Conservation (phyloP, 352 stramenopile species). For the Globisporangium abappressorium region DNA sequence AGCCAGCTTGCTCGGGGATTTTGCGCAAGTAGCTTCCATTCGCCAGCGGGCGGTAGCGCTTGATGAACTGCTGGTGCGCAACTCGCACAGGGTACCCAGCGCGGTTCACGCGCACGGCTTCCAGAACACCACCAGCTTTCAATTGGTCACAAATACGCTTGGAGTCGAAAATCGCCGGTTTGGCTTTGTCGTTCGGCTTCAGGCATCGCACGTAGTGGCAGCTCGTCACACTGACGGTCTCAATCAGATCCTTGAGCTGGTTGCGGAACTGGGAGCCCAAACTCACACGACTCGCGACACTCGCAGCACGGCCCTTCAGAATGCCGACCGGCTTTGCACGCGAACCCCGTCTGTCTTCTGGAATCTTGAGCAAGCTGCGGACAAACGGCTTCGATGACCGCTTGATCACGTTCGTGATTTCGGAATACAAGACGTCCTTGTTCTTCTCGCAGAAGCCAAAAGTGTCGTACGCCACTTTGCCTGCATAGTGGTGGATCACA, state of each 20-base stretch:
- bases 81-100: constrained; percentile 98
- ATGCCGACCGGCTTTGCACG: constrained; percentile 24
- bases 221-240: constrained; percentile 92
- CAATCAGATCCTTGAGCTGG: constrained; percentile 91
- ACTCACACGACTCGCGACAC: constrained; percentile 47
- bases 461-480: constrained; percentile 90
- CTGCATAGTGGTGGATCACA: constrained; percentile 91
- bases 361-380: constrained; percentile 46
- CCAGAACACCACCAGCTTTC: constrained; percentile 97
- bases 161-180: constrained; percentile 73
- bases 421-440: constrained; percentile 88
- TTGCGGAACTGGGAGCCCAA: constrained; percentile 89
- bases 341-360: constrained; percentile 16
- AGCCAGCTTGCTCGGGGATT: constrained; percentile 50
- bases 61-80: constrained; percentile 90
- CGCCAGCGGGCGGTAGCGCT: constrained; percentile 83
- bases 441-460: constrained; percentile 97
- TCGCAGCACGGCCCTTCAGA: constrained; percentile 32
- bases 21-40: constrained; percentile 61
- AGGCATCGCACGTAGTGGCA: constrained; percentile 99
- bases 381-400: constrained; percentile 70
- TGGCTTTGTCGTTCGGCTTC: constrained; percentile 97
- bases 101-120: constrained; percentile 97
- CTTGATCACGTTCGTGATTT: constrained; percentile 78
- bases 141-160: constrained; percentile 96